Conservation (phyloP, 306 rosid genomes). For the Casuarina glauca region DNA sequence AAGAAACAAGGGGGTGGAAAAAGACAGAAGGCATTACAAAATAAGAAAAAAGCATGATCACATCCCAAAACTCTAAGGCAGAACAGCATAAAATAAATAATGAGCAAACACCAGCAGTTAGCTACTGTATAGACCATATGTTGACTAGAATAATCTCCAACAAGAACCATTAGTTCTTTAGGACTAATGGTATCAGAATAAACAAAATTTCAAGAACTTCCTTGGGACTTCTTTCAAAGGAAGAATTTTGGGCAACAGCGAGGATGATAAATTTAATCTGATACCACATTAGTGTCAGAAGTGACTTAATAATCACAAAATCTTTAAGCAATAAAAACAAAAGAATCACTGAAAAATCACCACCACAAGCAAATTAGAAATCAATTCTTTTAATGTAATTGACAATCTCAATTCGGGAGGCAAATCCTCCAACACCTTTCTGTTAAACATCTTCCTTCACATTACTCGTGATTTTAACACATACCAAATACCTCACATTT, state of each 20-base stretch:
- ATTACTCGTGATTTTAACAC: not conserved
- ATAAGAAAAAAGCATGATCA: not conserved
- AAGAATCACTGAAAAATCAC: too few relatives aligned
- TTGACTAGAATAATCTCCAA: too few relatives aligned
- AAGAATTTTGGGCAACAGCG: not conserved
- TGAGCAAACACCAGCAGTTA: too few relatives aligned
- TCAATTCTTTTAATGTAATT: not conserved
- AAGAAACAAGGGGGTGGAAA: not conserved
- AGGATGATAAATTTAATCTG: not conserved
- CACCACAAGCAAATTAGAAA: not conserved
- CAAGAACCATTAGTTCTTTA: too few relatives aligned
- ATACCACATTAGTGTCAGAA: not conserved
- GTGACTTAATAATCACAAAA: too few relatives aligned
- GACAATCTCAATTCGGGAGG: not conserved
- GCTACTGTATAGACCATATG: too few relatives aligned
- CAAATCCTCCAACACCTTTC: not conserved
- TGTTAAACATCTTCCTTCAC: not conserved
- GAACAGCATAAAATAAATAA: too few relatives aligned
- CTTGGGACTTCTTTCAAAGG: not conserved
- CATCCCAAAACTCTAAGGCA: not conserved
- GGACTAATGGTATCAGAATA: too few relatives aligned
- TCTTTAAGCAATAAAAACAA: too few relatives aligned
- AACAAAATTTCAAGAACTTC: not conserved
- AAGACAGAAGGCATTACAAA: not conserved
- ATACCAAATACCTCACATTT: too few relatives aligned